Evolutionary conservation across 106 monocot species (phyloP), one percentile per base, ranked within the genome.

Genomic region (Dendrobium huoshanense): DNA sequence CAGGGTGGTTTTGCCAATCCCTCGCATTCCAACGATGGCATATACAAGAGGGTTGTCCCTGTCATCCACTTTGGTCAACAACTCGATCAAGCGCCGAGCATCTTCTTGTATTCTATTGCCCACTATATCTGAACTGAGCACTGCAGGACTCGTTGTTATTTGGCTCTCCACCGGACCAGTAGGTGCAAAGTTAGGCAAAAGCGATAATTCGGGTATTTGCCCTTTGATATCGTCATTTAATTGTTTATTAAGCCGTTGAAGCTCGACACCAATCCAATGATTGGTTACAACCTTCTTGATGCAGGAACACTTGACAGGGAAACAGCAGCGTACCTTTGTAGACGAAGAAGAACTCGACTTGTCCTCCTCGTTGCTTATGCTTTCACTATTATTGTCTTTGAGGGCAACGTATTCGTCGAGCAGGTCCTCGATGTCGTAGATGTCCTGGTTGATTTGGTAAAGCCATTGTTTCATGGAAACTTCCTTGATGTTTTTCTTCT

Each of bases 1-100:
- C 4, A 56, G 41, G 20, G 78, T 78, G 78, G 78, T 78, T 51
- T 78, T 78, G 19, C 78, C 78, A 37, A 78, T 78, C 58, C 78
- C 58, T 33, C 78, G 56, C 48, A 78, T 58, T 7, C 78, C 78
- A 37, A 37, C 37, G 27, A 78, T 78, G 33, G 78, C 78, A 59
- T 27, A 59, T 41, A 78, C 58, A 41, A 58, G 56, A 58, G 58
- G 16, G 40, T 78, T 78, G 37, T 78, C 37, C 4, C 33, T 24
- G 40, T 78, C 55, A 5, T 37, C 13, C 58, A 2, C 41, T 51
- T 55, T 18, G 33, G 58, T 27, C 51, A 78, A 59, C 40, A 3
- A 5, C 67, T 22, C 67, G n/a, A 78, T 13, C 0, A 51, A 51
- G 51, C 16, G 15, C 51, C 51, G 10, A 51, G 15, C 51, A 51